Base-by-base conservation (phyloP, 192 early-diverging fungal species). In the Radiomyces spectabilis region DNA sequence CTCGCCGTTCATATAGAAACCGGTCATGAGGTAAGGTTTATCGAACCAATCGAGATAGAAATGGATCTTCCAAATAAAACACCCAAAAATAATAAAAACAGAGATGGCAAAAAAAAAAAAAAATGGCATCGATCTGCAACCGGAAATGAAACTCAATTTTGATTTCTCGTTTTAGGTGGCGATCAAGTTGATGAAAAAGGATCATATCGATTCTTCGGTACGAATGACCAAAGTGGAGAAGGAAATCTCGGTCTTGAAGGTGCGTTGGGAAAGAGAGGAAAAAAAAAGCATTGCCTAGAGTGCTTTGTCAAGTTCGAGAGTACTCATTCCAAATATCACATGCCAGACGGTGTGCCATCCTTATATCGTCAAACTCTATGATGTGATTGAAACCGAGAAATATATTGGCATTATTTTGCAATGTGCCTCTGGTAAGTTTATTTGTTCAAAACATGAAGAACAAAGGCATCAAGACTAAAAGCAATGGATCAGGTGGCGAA, bases 181-280 rank as follows among this genome's bases (percentile, higher is more conserved):
- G 19, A 89, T 98, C 51, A 98, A 98, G 68, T 75, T 98, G 9
- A 95, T 97, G 55, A 85, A 89, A 57, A 94, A 95, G 62, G 88
- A 93, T 54, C 81, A 76, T 47, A 83, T 94, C 27, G 85, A 86
- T 56, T 81, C 78, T 31, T 78, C 82, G 15, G 81, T 73, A 54
- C 79, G 90, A 54, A 70, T 87, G 41, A 78, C 83, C 51, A 97
- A 97, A 59, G 84, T 98, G 42, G 86, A 93, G 68, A 74, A 92
- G 24, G 95, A 98, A 73, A 97, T 98, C 55, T 79, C 84, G 22
- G 89, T 94, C 5, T 73, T 98, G 48, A 82, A 91, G 83, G 91
- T 92, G 84, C 62, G 73, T 39, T 21, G 10, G 50, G 3, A 34
- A 35, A 2, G 30, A n/a, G 5, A 41, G 26, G 9, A 13, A 30